Percentiles rank a stretch among this genome's conserved stretches.
phyloP scores from a whole-genome alignment of 106 monocot species.

The Dendrobium nobile region DNA sequence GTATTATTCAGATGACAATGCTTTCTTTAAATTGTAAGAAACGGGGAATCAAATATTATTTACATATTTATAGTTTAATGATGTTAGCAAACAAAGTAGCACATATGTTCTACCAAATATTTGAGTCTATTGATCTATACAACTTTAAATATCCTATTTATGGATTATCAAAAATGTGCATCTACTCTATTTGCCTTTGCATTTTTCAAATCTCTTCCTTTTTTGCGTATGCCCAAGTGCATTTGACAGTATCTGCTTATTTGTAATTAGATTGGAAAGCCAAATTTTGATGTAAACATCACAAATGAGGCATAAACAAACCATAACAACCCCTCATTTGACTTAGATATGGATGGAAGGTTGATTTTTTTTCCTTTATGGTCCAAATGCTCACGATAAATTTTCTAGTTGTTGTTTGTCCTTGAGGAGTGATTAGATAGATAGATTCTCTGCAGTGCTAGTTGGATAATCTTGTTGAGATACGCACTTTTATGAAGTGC shows the following conservation, averaged over 20 bases:
- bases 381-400: not conserved
- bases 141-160: not conserved
- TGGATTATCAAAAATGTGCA: not conserved
- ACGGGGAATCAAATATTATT: not conserved
- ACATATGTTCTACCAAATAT: not conserved
- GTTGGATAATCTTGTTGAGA: no score
- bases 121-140: not conserved
- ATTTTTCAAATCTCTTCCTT: not conserved
- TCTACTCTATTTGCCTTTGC: not conserved
- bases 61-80: not conserved
- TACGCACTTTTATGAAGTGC: not conserved
- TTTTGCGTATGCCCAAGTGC: not conserved
- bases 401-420: not conserved
- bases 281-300: not conserved
- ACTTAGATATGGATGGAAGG: not conserved
- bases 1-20: not conserved
- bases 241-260: not conserved
- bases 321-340: not conserved
- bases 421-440: no score
- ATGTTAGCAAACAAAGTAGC: not conserved
- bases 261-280: not conserved
- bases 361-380: not conserved
- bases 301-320: not conserved
- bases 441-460: no score
- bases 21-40: not conserved